Conservation (phyloP, 129 eudicot species). For the Oenanthe sinensis region DNA sequence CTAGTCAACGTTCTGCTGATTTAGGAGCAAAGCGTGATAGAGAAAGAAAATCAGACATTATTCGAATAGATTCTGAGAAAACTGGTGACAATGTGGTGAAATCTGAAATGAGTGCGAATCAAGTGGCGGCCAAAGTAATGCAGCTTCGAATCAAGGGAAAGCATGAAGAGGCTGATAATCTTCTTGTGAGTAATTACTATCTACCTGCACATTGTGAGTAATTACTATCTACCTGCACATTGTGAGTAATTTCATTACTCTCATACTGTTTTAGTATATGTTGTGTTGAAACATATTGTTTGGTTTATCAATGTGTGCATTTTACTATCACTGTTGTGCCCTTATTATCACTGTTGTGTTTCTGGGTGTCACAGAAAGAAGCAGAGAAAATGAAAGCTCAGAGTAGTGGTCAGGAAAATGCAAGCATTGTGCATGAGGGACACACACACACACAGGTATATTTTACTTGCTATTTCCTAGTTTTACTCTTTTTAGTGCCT, state of each 20-base stretch:
- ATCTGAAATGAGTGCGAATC: conserved; percentile 66
- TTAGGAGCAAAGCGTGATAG: conserved; percentile 19
- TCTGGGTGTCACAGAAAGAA: conserved; percentile 52
- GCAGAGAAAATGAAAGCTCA: conserved; percentile 37
- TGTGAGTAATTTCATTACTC: background rate
- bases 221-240: background rate
- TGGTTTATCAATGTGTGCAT: background rate
- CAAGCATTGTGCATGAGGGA: conserved; percentile 38
- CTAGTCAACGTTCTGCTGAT: conserved; percentile 22
- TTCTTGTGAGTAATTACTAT: conserved; percentile 38
- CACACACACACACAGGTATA: conserved; percentile 63
- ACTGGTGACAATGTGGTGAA: conserved; percentile 22
- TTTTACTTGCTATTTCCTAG: conserved; percentile 5
- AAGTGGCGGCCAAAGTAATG: conserved; percentile 87
- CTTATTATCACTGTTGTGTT: background rate
- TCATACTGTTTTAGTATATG: background rate
- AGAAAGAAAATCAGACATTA: conserved; percentile 19
- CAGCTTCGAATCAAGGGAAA: conserved; percentile 88
- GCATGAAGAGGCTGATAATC: conserved; percentile 83
- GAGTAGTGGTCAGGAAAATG: conserved; percentile 15
- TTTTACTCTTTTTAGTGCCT: background rate
- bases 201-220: conserved; percentile 15
- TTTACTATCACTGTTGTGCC: background rate
- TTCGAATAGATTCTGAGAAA: conserved; percentile 16
- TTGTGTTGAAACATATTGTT: background rate